Conservation (phyloP, 352 stramenopile species). For the Globisporangium polare region DNA sequence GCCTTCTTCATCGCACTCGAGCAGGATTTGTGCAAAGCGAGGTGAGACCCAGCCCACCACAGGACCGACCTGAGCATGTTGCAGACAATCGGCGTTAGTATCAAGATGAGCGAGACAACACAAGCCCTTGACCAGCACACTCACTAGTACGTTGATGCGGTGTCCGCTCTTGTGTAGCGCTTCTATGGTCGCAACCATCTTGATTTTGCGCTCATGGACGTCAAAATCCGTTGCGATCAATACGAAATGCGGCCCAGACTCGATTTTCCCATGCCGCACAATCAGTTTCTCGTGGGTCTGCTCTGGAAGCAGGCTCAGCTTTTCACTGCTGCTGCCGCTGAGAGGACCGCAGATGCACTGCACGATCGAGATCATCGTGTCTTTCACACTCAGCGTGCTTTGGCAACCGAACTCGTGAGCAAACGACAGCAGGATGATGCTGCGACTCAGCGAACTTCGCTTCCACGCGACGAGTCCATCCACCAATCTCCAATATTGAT, state of each 20-base stretch:
- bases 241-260: slow-evolving; percentile 6
- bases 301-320: not conserved
- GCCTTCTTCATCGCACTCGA: slow-evolving; percentile 37
- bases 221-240: not conserved
- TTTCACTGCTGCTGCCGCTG: not conserved
- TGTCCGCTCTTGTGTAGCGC: not conserved
- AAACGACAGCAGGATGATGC: slow-evolving; percentile 24
- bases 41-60: slow-evolving; percentile 36
- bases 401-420: slow-evolving; percentile 13
- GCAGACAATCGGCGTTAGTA: not conserved
- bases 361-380: slow-evolving; percentile 29
- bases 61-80: slow-evolving; percentile 29
- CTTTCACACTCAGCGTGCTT: slow-evolving; percentile 26
- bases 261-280: slow-evolving; percentile 3
- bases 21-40: slow-evolving; percentile 26
- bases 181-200: not conserved
- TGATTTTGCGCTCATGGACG: not conserved
- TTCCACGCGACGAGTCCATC: slow-evolving; percentile 30
- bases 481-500: slow-evolving; percentile 17
- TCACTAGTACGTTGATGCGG: slow-evolving; percentile 3
- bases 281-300: slow-evolving; percentile 2
- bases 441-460: slow-evolving; percentile 18
- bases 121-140: not conserved
- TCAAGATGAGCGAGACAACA: not conserved
- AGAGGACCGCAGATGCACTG: slow-evolving; percentile 42